Evolutionary conservation across 768 basidiomycete species (phyloP), one percentile per base, ranked within the genome.

Genomic region (Mycena venus): DNA sequence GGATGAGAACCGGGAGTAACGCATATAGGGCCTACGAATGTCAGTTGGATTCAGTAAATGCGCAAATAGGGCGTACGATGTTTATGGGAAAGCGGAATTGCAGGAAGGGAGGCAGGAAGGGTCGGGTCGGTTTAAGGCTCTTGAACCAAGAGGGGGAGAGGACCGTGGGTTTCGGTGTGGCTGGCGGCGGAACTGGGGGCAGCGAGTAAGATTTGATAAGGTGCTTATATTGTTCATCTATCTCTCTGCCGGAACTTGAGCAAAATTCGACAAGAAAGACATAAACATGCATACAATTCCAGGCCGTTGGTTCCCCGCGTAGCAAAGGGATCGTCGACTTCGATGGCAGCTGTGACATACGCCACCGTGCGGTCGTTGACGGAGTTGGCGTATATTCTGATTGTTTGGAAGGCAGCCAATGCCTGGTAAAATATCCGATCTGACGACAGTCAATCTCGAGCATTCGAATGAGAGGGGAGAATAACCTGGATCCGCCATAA

Each of bases 331-430:
- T 97, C 94, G 73, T 88, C 82, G 0, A 85, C 81, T 72, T 95
- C 93, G 36, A 96, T 93, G 10, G 91, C 91, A 9, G 94, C 90
- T 1, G 95, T 96, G 19, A 93, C 84, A 78, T 94, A 97, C 0
- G 96, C 95, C 2, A 98, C 96, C 0, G 96, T 96, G 3, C 85
- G 69, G 77, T 97, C 96, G 77, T 93, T 91, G 19, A 95, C 82
- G 90, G 92, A 89, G 83, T 96, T 97, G 3, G 95, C 96, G 74
- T 95, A 97, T 62, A 97, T 90, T 62, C 91, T 85, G 60, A 96
- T 87, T 59, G 91, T 88, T 40, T 90, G 84, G 80, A 98, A 98
- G 44, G 85, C 83, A 0, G 85, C 69, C 44, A 98, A 86, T 5
- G 91, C 93, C 75, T 93, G 90, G 78, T 92, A 94, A 80, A 98